phyloP scores from a whole-genome alignment of 2,329 filamentous ascomycete genomes.

The Raffaelea albimanens region DNA sequence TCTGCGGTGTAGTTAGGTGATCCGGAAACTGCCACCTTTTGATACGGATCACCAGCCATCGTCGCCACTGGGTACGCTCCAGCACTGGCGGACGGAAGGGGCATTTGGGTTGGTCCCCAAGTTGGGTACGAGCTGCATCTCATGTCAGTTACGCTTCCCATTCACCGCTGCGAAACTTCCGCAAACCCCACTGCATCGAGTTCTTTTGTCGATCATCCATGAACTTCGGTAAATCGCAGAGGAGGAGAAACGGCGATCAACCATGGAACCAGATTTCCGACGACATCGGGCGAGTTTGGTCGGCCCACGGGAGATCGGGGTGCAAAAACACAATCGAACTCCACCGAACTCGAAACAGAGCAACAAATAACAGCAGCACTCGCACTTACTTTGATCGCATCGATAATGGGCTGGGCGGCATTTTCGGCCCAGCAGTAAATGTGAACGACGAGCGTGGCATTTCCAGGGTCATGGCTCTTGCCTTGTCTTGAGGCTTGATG shows the following conservation, averaged over 20 bases:
- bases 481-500: constrained; percentile 46
- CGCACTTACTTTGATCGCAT: constrained; percentile 50
- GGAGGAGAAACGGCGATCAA: not conserved
- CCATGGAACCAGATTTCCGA: not conserved
- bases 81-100: constrained; percentile 18
- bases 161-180: constrained; percentile 19
- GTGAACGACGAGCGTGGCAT: constrained; percentile 48
- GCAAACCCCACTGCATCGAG: constrained; percentile 1
- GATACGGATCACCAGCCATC: constrained; percentile 41
- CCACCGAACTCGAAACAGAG: not conserved
- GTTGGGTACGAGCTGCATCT: constrained; percentile 46
- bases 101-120: constrained; percentile 44
- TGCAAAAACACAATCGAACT: not conserved
- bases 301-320: too few relatives aligned
- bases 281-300: too few relatives aligned
- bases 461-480: constrained; percentile 42
- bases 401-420: constrained; percentile 42
- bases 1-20: constrained; percentile 38
- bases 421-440: constrained; percentile 43
- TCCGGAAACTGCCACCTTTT: constrained; percentile 42
- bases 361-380: not conserved
- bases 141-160: too few relatives aligned
- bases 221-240: not conserved
- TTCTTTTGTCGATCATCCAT: constrained; percentile 3
- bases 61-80: constrained; percentile 34